A percentile compares a stretch with the other conserved stretches of the same genome.
phyloP scores from a whole-genome alignment of 1,139 yeast genomes.

The Suhomyces guaymorum region DNA sequence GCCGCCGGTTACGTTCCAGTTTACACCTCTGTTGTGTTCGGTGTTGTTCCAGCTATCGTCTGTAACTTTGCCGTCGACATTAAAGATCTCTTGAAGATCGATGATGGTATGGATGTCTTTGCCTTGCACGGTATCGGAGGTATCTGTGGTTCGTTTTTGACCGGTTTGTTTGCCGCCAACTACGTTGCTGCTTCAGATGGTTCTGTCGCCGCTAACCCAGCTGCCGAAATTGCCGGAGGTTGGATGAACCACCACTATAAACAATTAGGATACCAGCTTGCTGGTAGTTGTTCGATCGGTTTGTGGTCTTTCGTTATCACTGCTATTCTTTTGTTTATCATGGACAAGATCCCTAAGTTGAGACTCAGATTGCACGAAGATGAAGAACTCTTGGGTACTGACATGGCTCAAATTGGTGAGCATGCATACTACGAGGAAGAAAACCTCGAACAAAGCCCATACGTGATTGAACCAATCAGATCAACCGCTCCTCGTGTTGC shows the following conservation, averaged over 20 bases:
- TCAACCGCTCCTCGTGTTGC: slow-evolving; percentile 49
- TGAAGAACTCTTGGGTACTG: slow-evolving; percentile 89
- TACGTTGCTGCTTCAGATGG: slow-evolving; percentile 80
- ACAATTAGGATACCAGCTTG: slow-evolving; percentile 92
- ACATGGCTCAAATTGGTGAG: slow-evolving; percentile 86
- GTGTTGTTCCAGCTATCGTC: slow-evolving; percentile 72
- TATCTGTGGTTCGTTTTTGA: slow-evolving; percentile 74
- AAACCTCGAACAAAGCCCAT: slow-evolving; percentile 33
- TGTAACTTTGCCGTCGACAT: slow-evolving; percentile 86
- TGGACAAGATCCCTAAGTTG: slow-evolving; percentile 82
- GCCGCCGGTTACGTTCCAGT: slow-evolving; percentile 96
- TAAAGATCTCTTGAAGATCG: slow-evolving; percentile 71
- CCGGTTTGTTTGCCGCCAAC: slow-evolving; percentile 93
- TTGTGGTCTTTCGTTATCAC: slow-evolving; percentile 84
- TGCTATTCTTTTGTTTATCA: slow-evolving; percentile 61
- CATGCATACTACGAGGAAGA: slow-evolving; percentile 62
- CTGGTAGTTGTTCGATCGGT: slow-evolving; percentile 73
- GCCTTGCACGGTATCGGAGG: slow-evolving; percentile 96
- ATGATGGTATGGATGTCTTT: slow-evolving; percentile 95
- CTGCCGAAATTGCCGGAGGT: slow-evolving; percentile 71
- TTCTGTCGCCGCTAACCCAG: slow-evolving; percentile 51
- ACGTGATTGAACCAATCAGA: slow-evolving; percentile 76
- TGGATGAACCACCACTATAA: slow-evolving; percentile 90
- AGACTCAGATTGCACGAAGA: slow-evolving; percentile 84
- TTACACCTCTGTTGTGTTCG: slow-evolving; percentile 83